Conservation (phyloP, 1,139 yeast species). For the Lodderomyces beijingensis region DNA sequence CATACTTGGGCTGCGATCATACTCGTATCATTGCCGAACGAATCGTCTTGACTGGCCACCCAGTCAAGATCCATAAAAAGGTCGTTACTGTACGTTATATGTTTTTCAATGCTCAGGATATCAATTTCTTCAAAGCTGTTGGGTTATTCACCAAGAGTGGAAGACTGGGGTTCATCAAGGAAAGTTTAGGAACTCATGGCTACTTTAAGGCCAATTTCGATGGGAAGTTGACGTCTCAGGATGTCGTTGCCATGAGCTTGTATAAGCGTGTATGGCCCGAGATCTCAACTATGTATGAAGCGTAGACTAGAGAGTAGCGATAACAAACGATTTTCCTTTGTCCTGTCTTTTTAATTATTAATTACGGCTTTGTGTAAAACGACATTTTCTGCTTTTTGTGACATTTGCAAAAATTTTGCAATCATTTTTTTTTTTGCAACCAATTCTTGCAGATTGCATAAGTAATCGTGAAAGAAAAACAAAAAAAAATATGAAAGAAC, state of each 20-base stretch:
- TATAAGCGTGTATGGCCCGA: slow-evolving; percentile 93
- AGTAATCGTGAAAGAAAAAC: too few relatives aligned
- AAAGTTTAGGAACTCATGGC: slow-evolving; percentile 96
- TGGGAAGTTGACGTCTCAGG: slow-evolving; percentile 86
- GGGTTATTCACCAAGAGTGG: slow-evolving; percentile 92
- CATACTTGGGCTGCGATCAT: slow-evolving; percentile 83
- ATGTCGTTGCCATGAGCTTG: slow-evolving; percentile 88
- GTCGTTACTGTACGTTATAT: slow-evolving; percentile 92
- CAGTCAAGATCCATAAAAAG: slow-evolving; percentile 89
- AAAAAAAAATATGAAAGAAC: too few relatives aligned
- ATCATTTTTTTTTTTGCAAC: too few relatives aligned
- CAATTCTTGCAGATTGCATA: too few relatives aligned
- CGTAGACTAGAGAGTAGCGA: too few relatives aligned
- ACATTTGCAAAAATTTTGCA: too few relatives aligned
- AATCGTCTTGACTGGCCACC: slow-evolving; percentile 87
- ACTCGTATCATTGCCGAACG: slow-evolving; percentile 84
- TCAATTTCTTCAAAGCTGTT: slow-evolving; percentile 84
- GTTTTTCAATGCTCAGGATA: slow-evolving; percentile 93
- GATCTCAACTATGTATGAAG: slow-evolving; percentile 30
- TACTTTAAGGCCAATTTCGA: slow-evolving; percentile 95
- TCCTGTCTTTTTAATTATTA: too few relatives aligned
- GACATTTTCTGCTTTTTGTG: too few relatives aligned
- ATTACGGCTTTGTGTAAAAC: too few relatives aligned
- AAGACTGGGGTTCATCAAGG: slow-evolving; percentile 89
- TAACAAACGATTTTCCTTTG: too few relatives aligned